Base-by-base conservation (phyloP, 768 basidiomycete genomes). In the Trametes gibbosa region DNA sequence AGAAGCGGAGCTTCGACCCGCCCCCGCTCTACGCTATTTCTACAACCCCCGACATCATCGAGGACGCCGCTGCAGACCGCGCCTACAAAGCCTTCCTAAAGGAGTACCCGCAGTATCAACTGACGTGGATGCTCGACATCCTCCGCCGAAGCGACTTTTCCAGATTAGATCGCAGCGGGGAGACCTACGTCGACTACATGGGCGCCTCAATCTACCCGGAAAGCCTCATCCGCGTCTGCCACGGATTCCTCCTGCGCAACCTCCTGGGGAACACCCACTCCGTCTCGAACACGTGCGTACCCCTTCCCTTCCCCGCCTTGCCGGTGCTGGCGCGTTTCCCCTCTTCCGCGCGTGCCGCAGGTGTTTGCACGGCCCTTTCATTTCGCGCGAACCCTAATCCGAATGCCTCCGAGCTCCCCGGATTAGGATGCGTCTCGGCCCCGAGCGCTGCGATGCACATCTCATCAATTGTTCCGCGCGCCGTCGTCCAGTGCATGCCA, bases 151-250 rank as follows among this genome's bases (percentile, higher is more conserved):
- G 65, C 50, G 73, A 75, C 59, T 74, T 72, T 53, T 54, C 65
- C 23, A 60, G 74, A 25, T 68, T 75, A 17, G 69, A 71, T 60
- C 79, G 78, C 13, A 74, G 75, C 9, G 83, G 83, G 6, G 89
- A 92, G 74, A 87, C 85, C 9, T 92, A 92, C 59, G 86, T 91
- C 60, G 91, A 93, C 67, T 92, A 89, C 63, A 92, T 92, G 89
- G 91, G 91, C 29, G 90, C 88, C 23, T 82, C 88, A 0, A 75
- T 92, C 34, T 90, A 90, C 63, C 91, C 91, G 12, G 87, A 90
- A 65, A 87, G 84, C 64, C 82, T 93, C 34, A 81, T 92, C 58
- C 80, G 79, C 39, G 81, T 84, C 10, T 89, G 92, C 64, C 78
- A 84, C 40, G 81, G 83, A 50, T 90, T 92, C 67, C 79, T 93